Percentiles rank a stretch among this genome's conserved stretches.
Evolutionary conservation across 495 filamentous ascomycete species (phyloP).

Genomic region (Lepraria neglecta): DNA sequence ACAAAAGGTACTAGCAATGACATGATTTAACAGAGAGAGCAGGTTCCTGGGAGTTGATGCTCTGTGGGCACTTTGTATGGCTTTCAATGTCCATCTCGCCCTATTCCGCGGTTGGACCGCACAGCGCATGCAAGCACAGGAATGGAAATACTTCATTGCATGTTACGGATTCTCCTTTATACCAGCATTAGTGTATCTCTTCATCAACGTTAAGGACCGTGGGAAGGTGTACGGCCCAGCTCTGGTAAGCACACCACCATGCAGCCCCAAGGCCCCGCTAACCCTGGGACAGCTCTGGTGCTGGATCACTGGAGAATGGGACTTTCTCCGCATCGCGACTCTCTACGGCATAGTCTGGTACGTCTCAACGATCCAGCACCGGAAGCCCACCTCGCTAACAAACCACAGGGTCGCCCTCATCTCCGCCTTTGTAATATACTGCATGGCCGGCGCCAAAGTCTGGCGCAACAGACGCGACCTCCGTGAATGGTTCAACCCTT

Average conservation of each 20-base stretch:
- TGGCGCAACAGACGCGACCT: slow-evolving; percentile 48
- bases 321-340: slow-evolving; percentile 64
- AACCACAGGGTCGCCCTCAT: slow-evolving; percentile 50
- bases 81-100: slow-evolving; percentile 78
- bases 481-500: slow-evolving; percentile 42
- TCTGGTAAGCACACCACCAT: slow-evolving; percentile 36
- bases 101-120: slow-evolving; percentile 74
- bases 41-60: slow-evolving; percentile 80
- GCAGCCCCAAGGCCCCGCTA: not conserved
- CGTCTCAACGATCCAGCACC: slow-evolving; percentile 13
- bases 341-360: slow-evolving; percentile 86
- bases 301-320: slow-evolving; percentile 65
- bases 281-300: slow-evolving; percentile 60
- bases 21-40: slow-evolving; percentile 21
- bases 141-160: slow-evolving; percentile 61
- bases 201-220: slow-evolving; percentile 44
- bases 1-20: not conserved
- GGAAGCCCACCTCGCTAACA: not conserved
- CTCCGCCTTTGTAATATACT: slow-evolving; percentile 67
- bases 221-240: slow-evolving; percentile 70
- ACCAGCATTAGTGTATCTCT: slow-evolving; percentile 61
- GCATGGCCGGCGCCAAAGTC: slow-evolving; percentile 64
- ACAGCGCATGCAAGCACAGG: slow-evolving; percentile 58
- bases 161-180: slow-evolving; percentile 76
- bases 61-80: slow-evolving; percentile 78